Percentiles rank a stretch among this genome's conserved stretches.
These are phyloP conservation scores for Leishmania tropica DNA, from an alignment of 208 protist species.

Conservation along the genomic window DNA sequence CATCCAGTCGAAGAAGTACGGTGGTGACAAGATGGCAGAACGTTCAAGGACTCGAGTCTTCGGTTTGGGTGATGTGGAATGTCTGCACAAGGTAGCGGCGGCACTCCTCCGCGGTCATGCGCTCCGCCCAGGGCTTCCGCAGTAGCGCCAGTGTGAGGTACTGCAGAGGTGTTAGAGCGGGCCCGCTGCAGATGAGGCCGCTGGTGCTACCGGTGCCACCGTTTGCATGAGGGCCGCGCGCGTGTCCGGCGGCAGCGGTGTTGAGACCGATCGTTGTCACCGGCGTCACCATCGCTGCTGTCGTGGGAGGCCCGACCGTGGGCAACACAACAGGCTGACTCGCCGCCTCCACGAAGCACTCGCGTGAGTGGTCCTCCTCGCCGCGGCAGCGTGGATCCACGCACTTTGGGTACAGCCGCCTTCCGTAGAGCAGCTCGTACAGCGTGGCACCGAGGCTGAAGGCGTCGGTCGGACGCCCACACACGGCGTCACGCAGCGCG, in stretches of 20 bases:
- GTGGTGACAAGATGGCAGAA: neutral
- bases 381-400: constrained; percentile 33
- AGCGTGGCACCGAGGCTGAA: constrained; percentile 82
- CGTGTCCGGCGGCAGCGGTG: neutral
- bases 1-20: neutral
- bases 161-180: constrained; percentile 38
- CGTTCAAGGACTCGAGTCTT: neutral
- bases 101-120: constrained; percentile 73
- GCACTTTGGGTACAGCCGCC: constrained; percentile 76
- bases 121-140: constrained; percentile 31
- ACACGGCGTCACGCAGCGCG: constrained; percentile 67
- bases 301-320: constrained; percentile 5
- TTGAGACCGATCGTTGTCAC: neutral
- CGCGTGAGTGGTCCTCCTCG: constrained; percentile 71
- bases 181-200: neutral
- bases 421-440: constrained; percentile 74
- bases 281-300: neutral
- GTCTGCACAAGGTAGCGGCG: constrained; percentile 41
- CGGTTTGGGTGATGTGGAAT: constrained; percentile 45
- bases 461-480: constrained; percentile 73
- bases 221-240: neutral
- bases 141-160: constrained; percentile 57
- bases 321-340: constrained; percentile 45
- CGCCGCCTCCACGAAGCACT: constrained; percentile 74
- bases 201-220: neutral